Evolutionary conservation across 208 protist species (phyloP).

Genomic region (Leptomonas pyrrhocoris): DNA sequence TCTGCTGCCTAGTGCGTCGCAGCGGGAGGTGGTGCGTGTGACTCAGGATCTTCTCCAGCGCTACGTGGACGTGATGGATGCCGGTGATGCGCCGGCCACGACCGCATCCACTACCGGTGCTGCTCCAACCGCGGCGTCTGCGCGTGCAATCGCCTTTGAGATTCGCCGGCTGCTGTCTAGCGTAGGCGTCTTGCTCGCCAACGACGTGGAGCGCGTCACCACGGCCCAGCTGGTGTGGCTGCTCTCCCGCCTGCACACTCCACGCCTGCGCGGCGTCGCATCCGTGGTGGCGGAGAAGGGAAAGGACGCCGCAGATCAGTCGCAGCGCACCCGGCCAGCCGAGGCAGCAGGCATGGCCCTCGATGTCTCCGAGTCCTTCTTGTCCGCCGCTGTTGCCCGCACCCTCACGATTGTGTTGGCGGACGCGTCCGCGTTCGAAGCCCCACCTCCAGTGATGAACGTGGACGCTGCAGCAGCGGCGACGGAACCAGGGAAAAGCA

Average conservation of each 20-base stretch:
- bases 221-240: conserved; percentile 19
- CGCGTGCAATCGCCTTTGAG: conserved; percentile 2
- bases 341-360: neutral
- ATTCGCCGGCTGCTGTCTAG: conserved; percentile 29
- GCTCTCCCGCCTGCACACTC: conserved; percentile 30
- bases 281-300: too few relatives aligned
- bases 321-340: neutral
- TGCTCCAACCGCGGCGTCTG: neutral
- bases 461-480: too few relatives aligned
- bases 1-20: conserved; percentile 34
- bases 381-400: conserved; percentile 28
- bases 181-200: conserved; percentile 28
- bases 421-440: neutral
- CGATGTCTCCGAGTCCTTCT: conserved; percentile 22
- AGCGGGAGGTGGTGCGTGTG: conserved; percentile 20
- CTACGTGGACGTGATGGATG: conserved; percentile 1
- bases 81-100: too few relatives aligned
- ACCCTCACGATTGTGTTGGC: conserved; percentile 6
- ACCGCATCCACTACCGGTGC: neutral
- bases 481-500: neutral
- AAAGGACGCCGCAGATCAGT: neutral
- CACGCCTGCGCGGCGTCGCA: conserved; percentile 1
- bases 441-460: too few relatives aligned
- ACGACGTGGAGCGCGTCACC: conserved; percentile 30
- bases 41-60: conserved; percentile 24